Base-by-base conservation (phyloP, 805 yeast genomes). In the Blastobotrys robertii region DNA sequence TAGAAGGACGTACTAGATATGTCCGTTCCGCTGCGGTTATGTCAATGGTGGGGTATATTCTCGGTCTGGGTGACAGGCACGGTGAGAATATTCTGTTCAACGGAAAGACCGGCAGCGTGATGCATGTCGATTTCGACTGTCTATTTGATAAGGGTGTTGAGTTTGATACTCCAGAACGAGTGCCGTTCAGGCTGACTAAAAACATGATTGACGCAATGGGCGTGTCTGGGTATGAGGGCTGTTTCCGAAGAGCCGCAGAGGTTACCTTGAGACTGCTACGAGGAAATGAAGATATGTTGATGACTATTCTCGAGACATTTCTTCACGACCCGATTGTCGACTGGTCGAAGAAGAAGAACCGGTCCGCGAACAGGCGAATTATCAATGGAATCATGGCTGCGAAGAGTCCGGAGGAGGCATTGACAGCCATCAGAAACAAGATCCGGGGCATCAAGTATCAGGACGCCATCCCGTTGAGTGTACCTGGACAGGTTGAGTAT, bases 111-210 rank as follows among this genome's bases (percentile, higher is more conserved):
- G 98, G 98, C 1, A 77, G 77, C 7, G 76, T 86, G 0, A 63
- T 92, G 48, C 99, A 92, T 60, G 97, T 92, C 43, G 99, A 94
- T 63, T 92, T 92, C 61, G 97, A 94, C 58, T 90, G 97, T 65
- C 67, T 92, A 34, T 92, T 94, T 56, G 97, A 90, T 45, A 92
- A 90, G 44, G 61, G 73, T 36, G 63, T 62, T 37, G 84, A 84
- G 16, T 64, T 79, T 25, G 79, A 80, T 2, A 80, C 83, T 4
- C 99, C 99, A 0, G 99, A 92, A 57, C 68, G 85, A 28, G 98
- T 92, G 1, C 99, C 98, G 0, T 92, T 92, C 62, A 69, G 99
- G 50, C 61, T 92, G 38, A 92, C 98, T 0, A 82, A 78, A 40
- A 90, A 92, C 56, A 72, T 92, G 68, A 79, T 79, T 2, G 95